These are phyloP conservation scores for Arabidopsis lyrata DNA, from an alignment of 441 rosid genomes.

Conservation along the genomic window DNA sequence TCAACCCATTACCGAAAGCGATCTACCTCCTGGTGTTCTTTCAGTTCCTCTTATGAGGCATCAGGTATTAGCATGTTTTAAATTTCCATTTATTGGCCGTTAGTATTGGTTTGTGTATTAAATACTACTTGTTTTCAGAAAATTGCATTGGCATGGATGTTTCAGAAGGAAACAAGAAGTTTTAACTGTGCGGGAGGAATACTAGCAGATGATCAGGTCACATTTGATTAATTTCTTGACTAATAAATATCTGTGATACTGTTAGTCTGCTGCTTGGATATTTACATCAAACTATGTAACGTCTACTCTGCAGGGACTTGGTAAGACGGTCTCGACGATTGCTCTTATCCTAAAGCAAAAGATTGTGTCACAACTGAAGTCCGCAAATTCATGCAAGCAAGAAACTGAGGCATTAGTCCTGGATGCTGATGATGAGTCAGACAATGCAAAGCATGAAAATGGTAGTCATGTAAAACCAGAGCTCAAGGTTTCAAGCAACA, in stretches of 20 bases:
- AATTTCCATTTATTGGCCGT: slow-evolving; percentile 30
- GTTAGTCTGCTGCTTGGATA: slow-evolving; percentile 15
- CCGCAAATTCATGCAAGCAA: slow-evolving; percentile 52
- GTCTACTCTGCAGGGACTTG: slow-evolving; percentile 80
- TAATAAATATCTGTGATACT: slow-evolving; percentile 30
- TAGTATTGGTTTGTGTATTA: slow-evolving; percentile 32
- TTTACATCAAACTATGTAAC: slow-evolving; percentile 35
- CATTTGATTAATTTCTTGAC: slow-evolving; percentile 34
- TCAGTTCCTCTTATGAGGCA: slow-evolving; percentile 90
- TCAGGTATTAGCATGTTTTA: slow-evolving; percentile 65
- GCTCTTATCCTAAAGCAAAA: slow-evolving; percentile 92
- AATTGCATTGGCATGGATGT: slow-evolving; percentile 99
- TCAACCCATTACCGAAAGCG: slow-evolving; percentile 82
- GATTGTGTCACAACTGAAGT: slow-evolving; percentile 63
- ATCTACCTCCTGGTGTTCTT: slow-evolving; percentile 71
- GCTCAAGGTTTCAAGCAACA: slow-evolving; percentile 45
- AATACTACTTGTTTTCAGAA: slow-evolving; percentile 59
- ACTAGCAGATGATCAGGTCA: slow-evolving; percentile 98
- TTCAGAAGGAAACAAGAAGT: slow-evolving; percentile 87
- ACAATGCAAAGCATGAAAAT: slow-evolving; percentile 45
- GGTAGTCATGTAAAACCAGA: slow-evolving; percentile 34
- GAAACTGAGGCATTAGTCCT: slow-evolving; percentile 83
- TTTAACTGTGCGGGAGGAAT: slow-evolving; percentile 90
- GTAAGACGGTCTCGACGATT: slow-evolving; percentile 94
- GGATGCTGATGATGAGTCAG: slow-evolving; percentile 82